phyloP scores from a whole-genome alignment of 192 early-diverging fungal genomes.

The Coemansia sp. region DNA sequence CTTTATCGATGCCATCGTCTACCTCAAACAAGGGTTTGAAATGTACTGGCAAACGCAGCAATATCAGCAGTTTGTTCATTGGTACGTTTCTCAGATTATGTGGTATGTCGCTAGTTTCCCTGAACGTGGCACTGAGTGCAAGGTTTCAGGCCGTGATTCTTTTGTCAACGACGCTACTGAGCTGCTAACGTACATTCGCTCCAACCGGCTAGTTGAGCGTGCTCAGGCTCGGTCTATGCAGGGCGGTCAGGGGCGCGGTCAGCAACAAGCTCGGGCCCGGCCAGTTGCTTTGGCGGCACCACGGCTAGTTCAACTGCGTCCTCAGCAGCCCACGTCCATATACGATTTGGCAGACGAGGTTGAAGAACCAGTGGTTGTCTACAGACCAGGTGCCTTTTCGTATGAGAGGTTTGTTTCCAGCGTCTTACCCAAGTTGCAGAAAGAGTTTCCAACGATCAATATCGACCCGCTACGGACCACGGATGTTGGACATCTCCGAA shows the following conservation, averaged over 20 bases:
- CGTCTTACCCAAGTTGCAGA: too few relatives aligned
- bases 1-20: conserved; percentile 7
- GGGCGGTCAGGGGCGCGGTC: too few relatives aligned
- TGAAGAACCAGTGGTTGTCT: too few relatives aligned
- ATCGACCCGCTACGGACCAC: too few relatives aligned
- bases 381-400: too few relatives aligned
- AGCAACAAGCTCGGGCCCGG: too few relatives aligned
- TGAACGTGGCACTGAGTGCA: conserved; percentile 1
- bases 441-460: too few relatives aligned
- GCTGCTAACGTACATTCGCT: background rate
- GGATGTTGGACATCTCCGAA: too few relatives aligned
- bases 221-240: too few relatives aligned
- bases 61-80: conserved; percentile 25
- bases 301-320: background rate
- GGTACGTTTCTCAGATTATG: conserved; percentile 43
- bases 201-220: background rate
- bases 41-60: conserved; percentile 19
- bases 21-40: background rate
- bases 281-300: background rate
- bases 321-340: too few relatives aligned
- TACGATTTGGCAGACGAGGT: too few relatives aligned
- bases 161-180: conserved; percentile 1
- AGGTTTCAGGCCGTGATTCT: background rate
- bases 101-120: conserved; percentile 37
- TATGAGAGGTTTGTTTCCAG: too few relatives aligned